Conservation (phyloP, 1,139 yeast genomes). For the Yamadazyma triangularis region DNA sequence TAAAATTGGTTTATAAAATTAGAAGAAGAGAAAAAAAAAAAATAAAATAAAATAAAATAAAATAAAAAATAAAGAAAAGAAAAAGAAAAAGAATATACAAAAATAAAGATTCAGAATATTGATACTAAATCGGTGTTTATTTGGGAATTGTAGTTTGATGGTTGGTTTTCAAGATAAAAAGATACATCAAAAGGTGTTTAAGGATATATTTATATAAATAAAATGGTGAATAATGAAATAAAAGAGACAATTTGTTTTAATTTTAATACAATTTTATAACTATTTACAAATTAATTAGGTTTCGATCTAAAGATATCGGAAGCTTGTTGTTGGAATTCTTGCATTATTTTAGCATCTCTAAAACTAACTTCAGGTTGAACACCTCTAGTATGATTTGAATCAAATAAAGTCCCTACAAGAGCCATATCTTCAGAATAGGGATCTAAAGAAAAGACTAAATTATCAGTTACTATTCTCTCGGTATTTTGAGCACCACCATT, state of each 20-base stretch:
- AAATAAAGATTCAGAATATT: no score
- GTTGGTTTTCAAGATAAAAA: no score
- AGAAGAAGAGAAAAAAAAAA: not conserved
- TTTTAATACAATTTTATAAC: not conserved
- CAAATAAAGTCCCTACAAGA: constrained; percentile 80
- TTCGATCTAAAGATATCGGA: constrained; percentile 31
- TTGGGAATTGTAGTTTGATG: no score
- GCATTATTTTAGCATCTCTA: constrained; percentile 21
- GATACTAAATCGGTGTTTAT: no score
- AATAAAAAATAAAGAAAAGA: constrained; percentile 1
- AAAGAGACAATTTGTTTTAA: not conserved
- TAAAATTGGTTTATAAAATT: not conserved
- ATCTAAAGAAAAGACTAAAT: constrained; percentile 72
- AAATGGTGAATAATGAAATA: no score
- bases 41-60: not conserved
- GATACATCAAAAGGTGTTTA: no score
- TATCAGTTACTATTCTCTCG: constrained; percentile 66
- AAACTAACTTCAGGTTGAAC: constrained; percentile 27
- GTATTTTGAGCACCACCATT: constrained; percentile 24
- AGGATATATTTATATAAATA: no score
- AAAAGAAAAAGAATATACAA: not conserved
- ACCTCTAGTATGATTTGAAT: constrained; percentile 46
- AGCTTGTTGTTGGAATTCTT: constrained; percentile 20
- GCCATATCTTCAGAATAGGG: constrained; percentile 62
- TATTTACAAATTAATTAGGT: constrained; percentile 13